Evolutionary conservation across 1,284 basidiomycete species (phyloP).

Genomic region (Ceratobasidium sp.): DNA sequence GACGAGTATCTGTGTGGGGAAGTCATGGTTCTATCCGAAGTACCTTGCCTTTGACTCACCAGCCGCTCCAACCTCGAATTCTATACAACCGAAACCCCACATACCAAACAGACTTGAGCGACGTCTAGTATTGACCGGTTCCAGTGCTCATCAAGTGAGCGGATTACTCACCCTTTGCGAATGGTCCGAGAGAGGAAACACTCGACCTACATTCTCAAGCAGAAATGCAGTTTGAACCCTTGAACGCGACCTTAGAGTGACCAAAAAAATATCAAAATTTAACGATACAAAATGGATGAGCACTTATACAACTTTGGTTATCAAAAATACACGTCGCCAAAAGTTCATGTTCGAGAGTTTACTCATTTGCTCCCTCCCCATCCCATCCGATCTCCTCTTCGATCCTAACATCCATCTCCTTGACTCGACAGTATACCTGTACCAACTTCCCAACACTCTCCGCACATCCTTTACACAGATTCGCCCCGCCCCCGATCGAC

Average conservation of each 20-base stretch:
- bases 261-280: neutral
- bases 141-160: no score
- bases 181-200: no score
- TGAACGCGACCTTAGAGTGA: neutral
- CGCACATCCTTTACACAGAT: conserved; percentile 1
- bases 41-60: no score
- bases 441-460: conserved; percentile 16
- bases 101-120: no score
- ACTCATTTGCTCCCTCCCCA: neutral
- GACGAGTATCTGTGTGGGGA: no score
- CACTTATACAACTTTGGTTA: neutral
- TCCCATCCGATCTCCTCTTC: neutral
- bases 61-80: no score
- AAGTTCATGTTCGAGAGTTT: no score
- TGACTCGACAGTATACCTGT: conserved; percentile 6
- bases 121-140: no score
- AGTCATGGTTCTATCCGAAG: no score
- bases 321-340: neutral
- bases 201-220: neutral
- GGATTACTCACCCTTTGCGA: no score
- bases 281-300: neutral
- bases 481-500: neutral
- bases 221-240: no score
- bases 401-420: conserved; percentile 18
- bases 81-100: no score